These are phyloP conservation scores for Stropharia rugosoannulata DNA, from an alignment of 768 basidiomycete genomes.

Conservation along the genomic window DNA sequence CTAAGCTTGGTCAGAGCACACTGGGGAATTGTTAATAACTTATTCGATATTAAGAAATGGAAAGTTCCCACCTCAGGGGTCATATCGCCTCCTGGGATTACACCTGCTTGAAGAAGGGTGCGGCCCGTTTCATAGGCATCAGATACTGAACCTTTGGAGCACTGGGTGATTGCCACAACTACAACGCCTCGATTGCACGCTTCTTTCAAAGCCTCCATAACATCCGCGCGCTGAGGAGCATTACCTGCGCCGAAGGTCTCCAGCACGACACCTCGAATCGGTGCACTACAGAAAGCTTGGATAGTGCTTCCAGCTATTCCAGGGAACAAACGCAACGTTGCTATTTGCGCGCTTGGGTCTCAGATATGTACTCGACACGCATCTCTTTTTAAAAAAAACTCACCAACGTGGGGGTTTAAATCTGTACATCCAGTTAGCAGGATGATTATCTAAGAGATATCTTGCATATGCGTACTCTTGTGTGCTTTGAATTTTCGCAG, in stretches of 20 bases:
- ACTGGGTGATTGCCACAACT: slow-evolving; percentile 91
- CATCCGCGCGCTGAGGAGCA: slow-evolving; percentile 78
- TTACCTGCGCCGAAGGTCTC: slow-evolving; percentile 95
- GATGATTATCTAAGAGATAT: not conserved
- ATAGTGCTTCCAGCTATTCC: slow-evolving; percentile 79
- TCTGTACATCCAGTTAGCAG: slow-evolving; percentile 36
- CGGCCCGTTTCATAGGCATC: slow-evolving; percentile 82
- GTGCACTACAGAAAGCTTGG: slow-evolving; percentile 71
- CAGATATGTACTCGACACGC: too few relatives aligned
- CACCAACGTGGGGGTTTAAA: slow-evolving; percentile 82
- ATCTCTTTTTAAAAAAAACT: slow-evolving; percentile 20
- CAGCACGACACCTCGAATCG: slow-evolving; percentile 79
- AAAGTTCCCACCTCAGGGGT: slow-evolving; percentile 75
- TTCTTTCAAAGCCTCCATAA: slow-evolving; percentile 73
- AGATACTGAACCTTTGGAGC: slow-evolving; percentile 82
- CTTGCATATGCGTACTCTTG: slow-evolving; percentile 48
- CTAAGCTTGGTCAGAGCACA: slow-evolving; percentile 89
- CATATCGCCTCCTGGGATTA: slow-evolving; percentile 89
- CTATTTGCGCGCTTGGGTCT: slow-evolving; percentile 30
- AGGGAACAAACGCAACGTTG: slow-evolving; percentile 82
- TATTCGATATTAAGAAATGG: not conserved
- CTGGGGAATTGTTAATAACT: slow-evolving; percentile 36
- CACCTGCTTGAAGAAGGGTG: slow-evolving; percentile 66
- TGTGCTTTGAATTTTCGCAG: slow-evolving; percentile 79
- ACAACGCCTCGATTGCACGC: slow-evolving; percentile 84